Evolutionary conservation across 495 filamentous ascomycete species (phyloP), one percentile per base, ranked within the genome.

Genomic region (Letharia columbiana): DNA sequence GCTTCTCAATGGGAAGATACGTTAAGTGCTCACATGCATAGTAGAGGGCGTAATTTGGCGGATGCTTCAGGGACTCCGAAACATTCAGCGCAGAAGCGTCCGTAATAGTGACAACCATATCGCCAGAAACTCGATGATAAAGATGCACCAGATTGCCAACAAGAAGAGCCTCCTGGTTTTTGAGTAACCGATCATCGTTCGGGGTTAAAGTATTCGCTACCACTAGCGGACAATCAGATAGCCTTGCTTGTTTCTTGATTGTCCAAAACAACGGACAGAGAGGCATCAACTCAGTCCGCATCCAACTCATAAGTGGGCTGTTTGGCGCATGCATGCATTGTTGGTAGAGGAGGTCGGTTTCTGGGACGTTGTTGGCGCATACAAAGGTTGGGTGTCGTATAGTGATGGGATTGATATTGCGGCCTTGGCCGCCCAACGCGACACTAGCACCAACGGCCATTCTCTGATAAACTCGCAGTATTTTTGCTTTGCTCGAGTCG

Each of bases 101-200:
- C n/a, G 20, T 5, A 12, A 61, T 61, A 7, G 4, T 1, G 10
- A 4, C 5, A n/a, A 42, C 15, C 37, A 23, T 31, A 5, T 40
- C 35, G 1, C 7, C 7, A 12, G 2, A 20, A 10, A 7, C 2
- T 42, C 23, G 23, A 4, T 61, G 58, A 18, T 61, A 61, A 41
- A 61, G 13, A 10, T 61, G 58, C 39, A 42, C 37, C 37, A 61
- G 17, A 41, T 1, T 31, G 41, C 41, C n/a, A 2, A 61, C 37
- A 33, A 61, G 37, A 13, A 61, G 37, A 23, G 58, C 58, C 17
- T 61, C 58, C 41, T 61, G 58, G 13, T 61, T 61, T 5, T 7
- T 1, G 10, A 44, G 41, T 1, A 61, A 37, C 18, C 28, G 18
- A 8, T 41, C 37, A 41, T 40, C 41, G 15, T 61, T 61, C 31